Base-by-base conservation (phyloP, 805 yeast species). In the Teunomyces aglyptinius region DNA sequence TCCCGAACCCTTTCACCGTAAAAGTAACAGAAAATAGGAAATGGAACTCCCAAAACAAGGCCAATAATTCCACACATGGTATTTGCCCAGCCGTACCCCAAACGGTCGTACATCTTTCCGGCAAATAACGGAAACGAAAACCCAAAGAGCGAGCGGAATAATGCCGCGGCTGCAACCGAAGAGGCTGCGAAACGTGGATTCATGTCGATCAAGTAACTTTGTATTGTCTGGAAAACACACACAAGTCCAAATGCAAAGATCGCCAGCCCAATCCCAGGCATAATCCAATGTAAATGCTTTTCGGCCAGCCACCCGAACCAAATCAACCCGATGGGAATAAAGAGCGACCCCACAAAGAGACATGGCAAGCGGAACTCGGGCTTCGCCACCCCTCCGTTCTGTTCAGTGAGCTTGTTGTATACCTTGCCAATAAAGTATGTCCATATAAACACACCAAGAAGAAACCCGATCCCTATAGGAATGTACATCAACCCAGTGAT, bases 281-380 rank as follows among this genome's bases (percentile, higher is more conserved):
- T 78, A 34, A 84, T 73, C 84, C 86, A 85, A 44, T 73, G 80
- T 38, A 80, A 57, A 26, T 75, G 59, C 27, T 75, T 68, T 55
- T 82, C 68, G 1, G 86, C 83, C 28, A 83, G 75, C 90, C 89
- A 85, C 12, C 89, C 90, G 55, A 80, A 83, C 81, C 87, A 81
- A 49, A 85, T 67, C 35, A 84, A 65, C 0, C 89, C 89, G 11
- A 73, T 68, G 0, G 89, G 83, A 51, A 81, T 72, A 13, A 75
- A 56, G 29, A 83, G 51, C 1, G 85, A 81, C 15, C 77, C 67
- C 12, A 69, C 61, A 50, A 80, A 68, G 34, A 83, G 59, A 44
- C 76, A 65, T 11, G 83, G 83, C 26, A 84, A 58, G 41, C 86
- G 65, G 58, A 61, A 82, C 57, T 84, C 89, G 1, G 89, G 89